Base-by-base conservation (phyloP, 2,329 filamentous ascomycete species). In the Diplodia seriata region DNA sequence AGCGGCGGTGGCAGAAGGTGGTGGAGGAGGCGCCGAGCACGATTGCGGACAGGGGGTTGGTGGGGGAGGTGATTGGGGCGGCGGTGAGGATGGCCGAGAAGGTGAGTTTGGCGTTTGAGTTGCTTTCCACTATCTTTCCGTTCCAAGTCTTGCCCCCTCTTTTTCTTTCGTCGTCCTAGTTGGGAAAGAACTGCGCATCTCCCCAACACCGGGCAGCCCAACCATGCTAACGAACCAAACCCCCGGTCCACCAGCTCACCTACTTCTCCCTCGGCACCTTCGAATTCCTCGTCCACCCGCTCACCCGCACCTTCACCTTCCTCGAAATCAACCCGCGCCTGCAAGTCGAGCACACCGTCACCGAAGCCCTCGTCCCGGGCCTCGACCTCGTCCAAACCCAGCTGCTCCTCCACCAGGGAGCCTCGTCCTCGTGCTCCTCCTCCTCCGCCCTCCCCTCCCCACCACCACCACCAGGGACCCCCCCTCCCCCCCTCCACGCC, bases 251-350 rank as follows among this genome's bases (percentile, higher is more conserved):
- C 66, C 69, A 84, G 77, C 83, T 87, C 62, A 76, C 80, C 4
- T 90, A 90, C 73, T 78, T 80, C 57, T 88, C 85, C 0, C 78
- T 90, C 0, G 88, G 88, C 9, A 90, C 88, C 0, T 89, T 89
- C 70, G 88, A 90, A 73, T 90, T 90, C 68, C 79, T 90, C 0
- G 81, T 88, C 14, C 85, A 85, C 68, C 81, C 84, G 12, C 69
- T 75, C 0, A 82, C 76, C 0, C 73, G 74, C 1, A 81, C 85
- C 29, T 86, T 84, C 74, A 89, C 83, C 75, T 89, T 89, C 71
- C 75, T 89, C 6, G 87, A 89, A 72, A 81, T 88, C 70, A 89
- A 89, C 67, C 86, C 87, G 0, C 80, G 87, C 2, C 74, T 89
- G 2, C 86, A 89, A 72, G 87, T 89, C 49, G 87, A 89, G 70